Evolutionary conservation across 805 yeast species (phyloP).

Genomic region (Hanseniaspora guilliermondii): DNA sequence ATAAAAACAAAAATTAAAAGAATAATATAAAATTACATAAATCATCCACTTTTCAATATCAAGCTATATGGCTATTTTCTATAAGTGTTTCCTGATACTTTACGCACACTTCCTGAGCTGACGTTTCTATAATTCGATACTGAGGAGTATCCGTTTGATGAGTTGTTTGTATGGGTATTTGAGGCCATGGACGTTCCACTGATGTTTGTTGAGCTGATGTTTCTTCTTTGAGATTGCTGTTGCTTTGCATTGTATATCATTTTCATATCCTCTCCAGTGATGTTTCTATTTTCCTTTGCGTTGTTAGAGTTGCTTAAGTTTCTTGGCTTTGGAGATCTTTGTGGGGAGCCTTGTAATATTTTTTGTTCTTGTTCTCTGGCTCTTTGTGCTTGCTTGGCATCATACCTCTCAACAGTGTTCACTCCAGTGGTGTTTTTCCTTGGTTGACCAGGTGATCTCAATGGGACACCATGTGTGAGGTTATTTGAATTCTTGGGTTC

Average conservation of each 20-base stretch:
- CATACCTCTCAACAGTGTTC: conserved; percentile 25
- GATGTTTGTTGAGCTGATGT: conserved; percentile 4
- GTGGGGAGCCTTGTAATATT: conserved; percentile 14
- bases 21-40: neutral
- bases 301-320: conserved; percentile 8
- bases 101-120: conserved; percentile 28
- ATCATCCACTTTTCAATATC: neutral
- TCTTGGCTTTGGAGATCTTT: conserved; percentile 12
- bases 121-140: conserved; percentile 21
- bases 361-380: conserved; percentile 13
- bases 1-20: too few relatives aligned
- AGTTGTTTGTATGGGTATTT: conserved; percentile 12
- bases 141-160: conserved; percentile 25
- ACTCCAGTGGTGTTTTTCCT: conserved; percentile 42
- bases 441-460: conserved; percentile 94
- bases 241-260: conserved; percentile 14
- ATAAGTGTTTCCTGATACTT: conserved; percentile 24
- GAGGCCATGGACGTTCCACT: neutral
- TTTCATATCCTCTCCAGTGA: conserved; percentile 8
- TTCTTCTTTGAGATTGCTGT: conserved; percentile 12
- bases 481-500: conserved; percentile 18
- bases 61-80: neutral
- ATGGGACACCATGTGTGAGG: conserved; percentile 70
- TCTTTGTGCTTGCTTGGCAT: conserved; percentile 10
- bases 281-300: conserved; percentile 11